Evolutionary conservation across 805 yeast genomes (phyloP).

Genomic region (Starmerella bombi): DNA sequence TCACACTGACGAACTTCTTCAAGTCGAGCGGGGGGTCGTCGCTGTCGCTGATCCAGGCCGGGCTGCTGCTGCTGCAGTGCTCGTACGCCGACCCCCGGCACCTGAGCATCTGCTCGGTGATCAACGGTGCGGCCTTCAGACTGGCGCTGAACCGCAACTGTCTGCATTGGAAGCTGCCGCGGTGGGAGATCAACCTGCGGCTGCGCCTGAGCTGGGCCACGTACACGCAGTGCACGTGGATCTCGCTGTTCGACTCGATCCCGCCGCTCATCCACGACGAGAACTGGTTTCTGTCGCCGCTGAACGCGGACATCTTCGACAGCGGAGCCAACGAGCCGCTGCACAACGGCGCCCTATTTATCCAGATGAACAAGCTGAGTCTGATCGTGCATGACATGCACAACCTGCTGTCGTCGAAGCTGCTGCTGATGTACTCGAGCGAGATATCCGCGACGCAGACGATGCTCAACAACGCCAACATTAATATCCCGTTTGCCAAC

Average conservation of each 20-base stretch:
- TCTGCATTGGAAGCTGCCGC: slow-evolving; percentile 78
- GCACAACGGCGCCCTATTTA: slow-evolving; percentile 23
- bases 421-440: slow-evolving; percentile 17
- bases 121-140: slow-evolving; percentile 79
- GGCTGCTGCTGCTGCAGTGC: slow-evolving; percentile 35
- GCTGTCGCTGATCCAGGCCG: slow-evolving; percentile 50
- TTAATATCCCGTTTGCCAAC: not conserved
- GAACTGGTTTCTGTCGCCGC: slow-evolving; percentile 58
- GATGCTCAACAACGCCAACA: slow-evolving; percentile 14
- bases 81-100: slow-evolving; percentile 45
- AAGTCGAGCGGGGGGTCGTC: slow-evolving; percentile 79
- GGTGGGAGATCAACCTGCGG: slow-evolving; percentile 87
- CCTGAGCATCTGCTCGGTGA: slow-evolving; percentile 78
- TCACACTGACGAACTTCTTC: slow-evolving; percentile 51
- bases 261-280: slow-evolving; percentile 62
- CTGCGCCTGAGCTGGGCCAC: slow-evolving; percentile 93
- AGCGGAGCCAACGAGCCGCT: slow-evolving; percentile 14
- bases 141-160: slow-evolving; percentile 86
- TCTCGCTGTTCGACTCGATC: slow-evolving; percentile 62
- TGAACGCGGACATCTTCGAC: slow-evolving; percentile 25
- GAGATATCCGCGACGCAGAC: slow-evolving; percentile 14
- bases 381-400: slow-evolving; percentile 32
- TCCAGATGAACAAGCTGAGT: slow-evolving; percentile 26
- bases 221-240: slow-evolving; percentile 85
- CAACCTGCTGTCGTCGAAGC: slow-evolving; percentile 13